phyloP scores from a whole-genome alignment of 176 grass and related monocot species.

The Aechmea fasciata region DNA sequence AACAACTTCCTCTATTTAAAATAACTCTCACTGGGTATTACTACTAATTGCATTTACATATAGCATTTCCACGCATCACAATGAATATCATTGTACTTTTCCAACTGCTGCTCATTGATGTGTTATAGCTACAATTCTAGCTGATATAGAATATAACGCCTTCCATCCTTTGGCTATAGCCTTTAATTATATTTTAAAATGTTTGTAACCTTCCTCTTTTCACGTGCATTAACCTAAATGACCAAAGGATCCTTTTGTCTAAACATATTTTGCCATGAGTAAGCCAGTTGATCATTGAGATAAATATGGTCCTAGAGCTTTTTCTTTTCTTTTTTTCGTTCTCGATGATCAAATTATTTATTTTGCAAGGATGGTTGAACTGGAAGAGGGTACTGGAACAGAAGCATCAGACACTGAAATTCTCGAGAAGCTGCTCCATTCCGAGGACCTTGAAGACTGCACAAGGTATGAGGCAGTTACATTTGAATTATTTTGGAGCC shows the following conservation, averaged over 20 bases:
- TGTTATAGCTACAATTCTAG: background rate
- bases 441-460: constrained; percentile 3
- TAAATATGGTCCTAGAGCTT: background rate
- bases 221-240: no score
- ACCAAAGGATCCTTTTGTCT: no score
- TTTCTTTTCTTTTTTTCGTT: background rate
- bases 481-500: background rate
- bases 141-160: background rate
- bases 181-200: no score
- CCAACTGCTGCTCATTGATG: background rate
- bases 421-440: constrained; percentile 38
- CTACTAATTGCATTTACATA: background rate
- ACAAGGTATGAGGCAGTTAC: constrained; percentile 26
- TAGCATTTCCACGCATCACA: background rate
- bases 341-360: background rate
- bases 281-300: background rate
- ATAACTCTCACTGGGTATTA: background rate
- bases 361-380: constrained; percentile 65
- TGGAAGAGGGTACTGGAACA: constrained; percentile 78
- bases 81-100: background rate
- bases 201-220: no score
- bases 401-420: constrained; percentile 55
- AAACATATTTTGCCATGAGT: background rate
- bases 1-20: constrained; percentile 23
- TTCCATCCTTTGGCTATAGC: background rate